phyloP scores from a whole-genome alignment of 2,329 filamentous ascomycete species.

The Epichloe bromicola region DNA sequence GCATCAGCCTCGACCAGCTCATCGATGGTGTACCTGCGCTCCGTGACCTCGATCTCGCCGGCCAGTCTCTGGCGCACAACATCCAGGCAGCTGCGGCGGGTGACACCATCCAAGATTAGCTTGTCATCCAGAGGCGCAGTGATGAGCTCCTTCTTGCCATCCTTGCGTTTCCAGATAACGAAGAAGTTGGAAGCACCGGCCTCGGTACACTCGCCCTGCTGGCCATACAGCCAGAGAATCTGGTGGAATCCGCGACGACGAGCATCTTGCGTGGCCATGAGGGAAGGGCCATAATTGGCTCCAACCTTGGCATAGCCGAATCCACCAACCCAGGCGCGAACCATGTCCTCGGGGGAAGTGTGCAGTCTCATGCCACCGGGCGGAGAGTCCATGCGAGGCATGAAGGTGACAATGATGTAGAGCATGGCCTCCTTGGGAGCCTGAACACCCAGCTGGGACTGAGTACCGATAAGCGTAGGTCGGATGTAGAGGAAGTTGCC shows the following conservation, averaged over 20 bases:
- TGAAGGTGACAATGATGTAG: conserved; percentile 62
- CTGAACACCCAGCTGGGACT: conserved; percentile 67
- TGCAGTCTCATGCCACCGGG: conserved; percentile 56
- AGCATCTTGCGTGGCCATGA: conserved; percentile 68
- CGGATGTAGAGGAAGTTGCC: conserved; percentile 73
- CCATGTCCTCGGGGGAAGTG: conserved; percentile 67
- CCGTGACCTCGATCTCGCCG: conserved; percentile 55
- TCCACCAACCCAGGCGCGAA: conserved; percentile 85
- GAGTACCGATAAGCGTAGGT: conserved; percentile 76
- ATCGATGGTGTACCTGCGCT: conserved; percentile 69
- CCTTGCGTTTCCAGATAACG: conserved; percentile 53
- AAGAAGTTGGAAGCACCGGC: conserved; percentile 92
- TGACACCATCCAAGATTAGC: conserved; percentile 80
- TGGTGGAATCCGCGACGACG: conserved; percentile 65
- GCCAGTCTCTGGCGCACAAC: conserved; percentile 52
- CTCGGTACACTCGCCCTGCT: conserved; percentile 69
- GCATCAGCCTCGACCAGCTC: conserved; percentile 60
- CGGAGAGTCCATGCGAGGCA: conserved; percentile 42
- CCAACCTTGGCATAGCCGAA: conserved; percentile 89
- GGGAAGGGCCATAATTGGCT: conserved; percentile 80
- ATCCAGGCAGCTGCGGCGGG: conserved; percentile 67
- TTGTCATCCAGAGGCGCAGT: conserved; percentile 74
- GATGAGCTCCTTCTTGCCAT: conserved; percentile 49
- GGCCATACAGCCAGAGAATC: conserved; percentile 85
- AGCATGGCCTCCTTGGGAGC: conserved; percentile 72